phyloP scores from a whole-genome alignment of 371 early-diverging fungal genomes.

The Mucor irregularis region DNA sequence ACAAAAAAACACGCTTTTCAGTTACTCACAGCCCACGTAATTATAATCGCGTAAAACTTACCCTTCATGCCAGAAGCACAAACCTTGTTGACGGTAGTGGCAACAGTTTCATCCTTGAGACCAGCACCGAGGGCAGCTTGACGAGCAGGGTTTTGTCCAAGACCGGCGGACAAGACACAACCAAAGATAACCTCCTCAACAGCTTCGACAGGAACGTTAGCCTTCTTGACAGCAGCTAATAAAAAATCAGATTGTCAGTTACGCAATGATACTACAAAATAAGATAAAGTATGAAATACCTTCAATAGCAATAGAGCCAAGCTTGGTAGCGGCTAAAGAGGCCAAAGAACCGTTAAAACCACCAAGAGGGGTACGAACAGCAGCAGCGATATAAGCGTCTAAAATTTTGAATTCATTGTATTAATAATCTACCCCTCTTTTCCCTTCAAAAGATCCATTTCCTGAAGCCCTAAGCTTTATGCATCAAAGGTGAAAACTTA shows the following conservation, averaged over 20 bases:
- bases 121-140: slow-evolving; percentile 95
- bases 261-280: neutral
- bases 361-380: slow-evolving; percentile 94
- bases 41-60: slow-evolving; percentile 19
- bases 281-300: slow-evolving; percentile 49
- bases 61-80: slow-evolving; percentile 97
- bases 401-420: too few species aligned
- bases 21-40: neutral
- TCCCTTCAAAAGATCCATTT: neutral
- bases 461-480: neutral
- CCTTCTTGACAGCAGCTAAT: slow-evolving; percentile 73
- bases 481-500: slow-evolving; percentile 2
- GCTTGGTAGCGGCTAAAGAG: slow-evolving; percentile 82
- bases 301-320: slow-evolving; percentile 90
- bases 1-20: neutral
- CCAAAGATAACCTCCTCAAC: slow-evolving; percentile 89
- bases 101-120: slow-evolving; percentile 66
- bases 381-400: slow-evolving; percentile 89
- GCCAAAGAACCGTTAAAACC: slow-evolving; percentile 90
- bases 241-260: neutral
- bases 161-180: slow-evolving; percentile 82
- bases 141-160: slow-evolving; percentile 96
- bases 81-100: slow-evolving; percentile 97
- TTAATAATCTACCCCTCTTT: too few species aligned
- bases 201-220: slow-evolving; percentile 62